Evolutionary conservation across 2,329 filamentous ascomycete genomes (phyloP).

Genomic region (Arthrinium puccinioides): DNA sequence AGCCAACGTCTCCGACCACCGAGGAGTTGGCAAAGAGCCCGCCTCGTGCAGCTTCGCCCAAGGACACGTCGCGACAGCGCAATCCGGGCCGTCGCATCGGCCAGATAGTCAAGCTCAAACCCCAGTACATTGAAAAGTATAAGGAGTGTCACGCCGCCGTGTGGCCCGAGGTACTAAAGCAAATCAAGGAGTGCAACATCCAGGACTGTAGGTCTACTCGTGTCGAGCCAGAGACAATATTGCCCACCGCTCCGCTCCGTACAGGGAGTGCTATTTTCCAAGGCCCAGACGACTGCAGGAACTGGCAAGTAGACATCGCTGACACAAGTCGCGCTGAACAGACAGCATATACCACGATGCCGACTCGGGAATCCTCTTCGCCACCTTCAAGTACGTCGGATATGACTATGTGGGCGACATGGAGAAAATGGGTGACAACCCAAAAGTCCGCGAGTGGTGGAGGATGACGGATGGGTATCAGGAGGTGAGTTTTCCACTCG

Average conservation of each 20-base stretch:
- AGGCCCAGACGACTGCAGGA: too few species aligned
- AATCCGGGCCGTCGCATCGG: conserved; percentile 52
- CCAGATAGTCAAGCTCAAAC: conserved; percentile 67
- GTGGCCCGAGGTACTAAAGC: conserved; percentile 70
- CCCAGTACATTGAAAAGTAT: conserved; percentile 59
- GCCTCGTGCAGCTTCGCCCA: neutral
- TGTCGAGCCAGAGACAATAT: too few species aligned
- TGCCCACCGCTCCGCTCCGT: too few species aligned
- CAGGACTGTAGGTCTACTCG: conserved; percentile 62
- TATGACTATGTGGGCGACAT: conserved; percentile 67
- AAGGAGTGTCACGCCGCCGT: conserved; percentile 66
- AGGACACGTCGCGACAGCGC: conserved; percentile 17
- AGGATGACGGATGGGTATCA: conserved; percentile 72
- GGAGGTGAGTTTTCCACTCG: conserved; percentile 31
- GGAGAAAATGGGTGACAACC: conserved; percentile 66
- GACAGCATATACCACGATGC: conserved; percentile 70
- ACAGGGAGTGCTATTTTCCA: too few species aligned
- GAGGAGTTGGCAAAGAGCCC: too few species aligned
- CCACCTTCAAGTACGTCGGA: conserved; percentile 73
- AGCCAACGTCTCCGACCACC: too few species aligned
- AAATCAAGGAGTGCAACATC: conserved; percentile 71
- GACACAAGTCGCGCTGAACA: conserved; percentile 21
- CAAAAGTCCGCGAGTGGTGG: conserved; percentile 74
- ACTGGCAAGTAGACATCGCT: neutral
- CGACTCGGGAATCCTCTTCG: conserved; percentile 57